Evolutionary conservation across 176 grass and related monocot genomes (phyloP), one percentile per base, ranked within the genome.

Genomic region (Carex kokanica): DNA sequence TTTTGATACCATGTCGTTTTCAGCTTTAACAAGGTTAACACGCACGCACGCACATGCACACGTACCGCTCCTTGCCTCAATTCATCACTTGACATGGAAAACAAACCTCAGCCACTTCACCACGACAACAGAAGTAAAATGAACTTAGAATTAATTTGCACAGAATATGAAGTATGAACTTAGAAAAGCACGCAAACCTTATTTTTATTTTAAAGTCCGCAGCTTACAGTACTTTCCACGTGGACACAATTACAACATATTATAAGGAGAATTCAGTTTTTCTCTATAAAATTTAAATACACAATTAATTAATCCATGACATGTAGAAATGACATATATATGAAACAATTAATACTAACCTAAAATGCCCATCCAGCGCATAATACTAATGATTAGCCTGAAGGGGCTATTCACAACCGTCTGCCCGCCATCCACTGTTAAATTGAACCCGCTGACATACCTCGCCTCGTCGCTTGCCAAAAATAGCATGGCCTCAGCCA

Each of bases 401-500:
- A 93, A 64, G 17, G 25, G 36, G 57, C 10, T 18, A 58, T 96
- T 96, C 4, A 91, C 68, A 1, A 74, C 55, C 0, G 88, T 89
- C 41, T 91, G 60, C 0, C 91, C 91, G 1, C 93, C 93, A 51
- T 96, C 89, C 16, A 96, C 85, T 14, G 84, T 51, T 27, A 93
- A 89, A 86, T 96, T 96, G 25, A 91, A 87, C 18, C 86, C 93
- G 55, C 84, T 93, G 20, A 96, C 32, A 74, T 93, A 93, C 85
- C 78, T 91, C 0, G 88, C 88, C 23, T 96, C 88, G 9, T 96
- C 91, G 38, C 93, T 96, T 0, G 93, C 93, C 88, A 96, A 6
- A 90, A 87, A 96, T 2, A 96, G 87, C 88, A 91, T 90, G 2
- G 91, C 88, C 60, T 93, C 55, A 1, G 95, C 90, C 1, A 98